Percentiles rank a stretch among this genome's conserved stretches.
These are phyloP conservation scores for Cotoneaster glaucophyllus DNA, from an alignment of 306 rosid genomes.

Conservation along the genomic window DNA sequence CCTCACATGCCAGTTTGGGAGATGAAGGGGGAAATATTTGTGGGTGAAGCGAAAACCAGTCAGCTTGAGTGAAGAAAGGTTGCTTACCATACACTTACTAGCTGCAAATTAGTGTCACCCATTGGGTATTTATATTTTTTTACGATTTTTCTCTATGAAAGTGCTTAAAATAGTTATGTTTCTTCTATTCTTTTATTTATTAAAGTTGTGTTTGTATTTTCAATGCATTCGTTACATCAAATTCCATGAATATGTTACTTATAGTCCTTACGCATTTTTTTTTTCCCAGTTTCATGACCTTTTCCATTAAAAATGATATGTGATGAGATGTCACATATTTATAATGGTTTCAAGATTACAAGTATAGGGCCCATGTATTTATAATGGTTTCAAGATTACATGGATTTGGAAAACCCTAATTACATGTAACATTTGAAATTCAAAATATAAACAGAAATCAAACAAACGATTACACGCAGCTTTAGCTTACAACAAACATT, in stretches of 20 bases:
- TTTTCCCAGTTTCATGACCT: neutral
- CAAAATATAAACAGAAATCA: no score
- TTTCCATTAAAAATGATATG: neutral
- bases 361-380: no score
- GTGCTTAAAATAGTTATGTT: neutral
- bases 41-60: conserved; percentile 43
- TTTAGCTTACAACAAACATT: no score
- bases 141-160: neutral
- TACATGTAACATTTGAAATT: no score
- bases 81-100: conserved; percentile 42
- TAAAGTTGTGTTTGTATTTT: neutral
- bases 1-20: no score
- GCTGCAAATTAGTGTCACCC: neutral
- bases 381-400: no score
- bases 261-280: neutral
- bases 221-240: neutral
- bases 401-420: no score
- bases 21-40: no score
- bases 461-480: no score
- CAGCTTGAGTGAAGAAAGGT: conserved; percentile 65
- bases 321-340: neutral
- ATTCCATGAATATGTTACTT: neutral
- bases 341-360: no score
- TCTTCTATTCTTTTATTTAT: neutral
- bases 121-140: neutral